These are phyloP conservation scores for Sonneratia alba DNA, from an alignment of 345 rosid species.

Conservation along the genomic window DNA sequence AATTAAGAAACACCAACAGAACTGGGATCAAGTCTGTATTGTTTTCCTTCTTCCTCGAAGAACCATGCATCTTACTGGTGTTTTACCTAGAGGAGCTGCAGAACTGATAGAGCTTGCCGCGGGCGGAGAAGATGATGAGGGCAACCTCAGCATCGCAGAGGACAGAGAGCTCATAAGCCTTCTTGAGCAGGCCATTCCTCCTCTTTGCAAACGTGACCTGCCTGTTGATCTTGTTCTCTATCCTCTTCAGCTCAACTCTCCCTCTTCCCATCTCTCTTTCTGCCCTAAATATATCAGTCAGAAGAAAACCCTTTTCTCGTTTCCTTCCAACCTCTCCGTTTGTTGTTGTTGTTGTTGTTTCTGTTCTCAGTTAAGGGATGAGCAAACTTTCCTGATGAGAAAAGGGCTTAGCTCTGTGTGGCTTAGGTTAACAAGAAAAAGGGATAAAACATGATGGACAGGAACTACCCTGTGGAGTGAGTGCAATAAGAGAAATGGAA, in stretches of 20 bases:
- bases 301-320: not conserved
- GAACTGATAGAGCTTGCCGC: slow-evolving; percentile 51
- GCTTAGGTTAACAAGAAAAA: not conserved
- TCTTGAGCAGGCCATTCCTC: slow-evolving; percentile 60
- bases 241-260: slow-evolving; percentile 53
- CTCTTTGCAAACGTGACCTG: slow-evolving; percentile 62
- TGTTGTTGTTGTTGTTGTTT: not conserved
- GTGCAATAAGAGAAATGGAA: slow-evolving; percentile 3
- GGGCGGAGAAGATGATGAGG: slow-evolving; percentile 49
- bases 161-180: slow-evolving; percentile 56
- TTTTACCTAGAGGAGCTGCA: slow-evolving; percentile 45
- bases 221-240: slow-evolving; percentile 64
- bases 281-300: not conserved
- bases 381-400: not conserved
- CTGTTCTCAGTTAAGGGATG: slow-evolving; percentile 4
- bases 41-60: not conserved
- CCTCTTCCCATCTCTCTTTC: slow-evolving; percentile 44
- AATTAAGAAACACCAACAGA: not conserved
- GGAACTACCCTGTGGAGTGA: not conserved
- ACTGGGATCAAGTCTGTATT: not conserved
- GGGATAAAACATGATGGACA: not conserved
- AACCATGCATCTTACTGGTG: not conserved
- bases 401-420: not conserved
- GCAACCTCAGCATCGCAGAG: slow-evolving; percentile 63
- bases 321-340: too few species aligned